Evolutionary conservation across 1,284 basidiomycete species (phyloP).

Genomic region (Trichosporon sp.): DNA sequence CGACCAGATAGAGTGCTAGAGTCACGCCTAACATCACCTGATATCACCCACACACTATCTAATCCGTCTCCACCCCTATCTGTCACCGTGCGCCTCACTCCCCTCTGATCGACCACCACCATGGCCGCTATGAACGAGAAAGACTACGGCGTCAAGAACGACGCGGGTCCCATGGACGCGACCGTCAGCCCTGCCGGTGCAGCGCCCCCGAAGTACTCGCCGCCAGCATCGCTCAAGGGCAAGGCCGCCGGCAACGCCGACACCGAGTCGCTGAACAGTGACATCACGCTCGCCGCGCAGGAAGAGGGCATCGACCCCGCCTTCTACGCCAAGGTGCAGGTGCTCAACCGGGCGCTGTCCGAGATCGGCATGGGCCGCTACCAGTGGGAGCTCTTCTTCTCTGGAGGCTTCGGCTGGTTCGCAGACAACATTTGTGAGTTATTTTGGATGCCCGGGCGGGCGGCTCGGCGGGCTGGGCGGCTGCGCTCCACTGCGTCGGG

Average conservation of each 20-base stretch:
- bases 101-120: not conserved
- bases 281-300: conserved; percentile 21
- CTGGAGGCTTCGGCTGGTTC: conserved; percentile 51
- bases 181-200: not conserved
- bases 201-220: not conserved
- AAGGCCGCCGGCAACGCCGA: conserved; percentile 7
- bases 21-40: not conserved
- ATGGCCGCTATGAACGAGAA: not conserved
- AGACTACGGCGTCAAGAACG: not conserved
- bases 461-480: not conserved
- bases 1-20: not conserved
- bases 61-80: not conserved
- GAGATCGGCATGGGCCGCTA: conserved; percentile 61
- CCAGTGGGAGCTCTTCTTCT: conserved; percentile 58
- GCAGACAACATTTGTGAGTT: conserved; percentile 53
- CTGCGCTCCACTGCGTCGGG: not conserved
- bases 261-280: conserved; percentile 20
- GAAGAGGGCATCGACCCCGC: conserved; percentile 31
- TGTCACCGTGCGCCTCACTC: not conserved
- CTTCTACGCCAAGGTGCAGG: conserved; percentile 30
- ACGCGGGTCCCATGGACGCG: not conserved
- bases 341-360: conserved; percentile 36
- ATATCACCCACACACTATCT: not conserved
- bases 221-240: not conserved
- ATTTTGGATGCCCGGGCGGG: not conserved